Conservation (phyloP, 2,329 filamentous ascomycete species). For the Drechslerella coelobrocha region DNA sequence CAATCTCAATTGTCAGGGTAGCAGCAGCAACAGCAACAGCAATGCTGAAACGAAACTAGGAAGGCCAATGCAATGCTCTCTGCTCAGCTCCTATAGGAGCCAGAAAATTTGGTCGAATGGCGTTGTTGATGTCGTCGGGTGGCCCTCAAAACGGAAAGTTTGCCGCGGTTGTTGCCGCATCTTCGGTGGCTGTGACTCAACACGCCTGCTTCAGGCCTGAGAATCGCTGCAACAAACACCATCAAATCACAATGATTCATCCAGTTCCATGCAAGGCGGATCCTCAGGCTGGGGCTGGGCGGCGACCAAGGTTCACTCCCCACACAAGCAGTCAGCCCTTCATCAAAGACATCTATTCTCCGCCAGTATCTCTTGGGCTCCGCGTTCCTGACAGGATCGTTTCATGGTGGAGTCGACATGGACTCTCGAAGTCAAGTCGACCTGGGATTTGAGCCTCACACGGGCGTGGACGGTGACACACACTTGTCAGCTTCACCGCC, state of each 20-base stretch:
- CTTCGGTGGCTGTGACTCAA: constrained; percentile 23
- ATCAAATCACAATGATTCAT: constrained; percentile 47
- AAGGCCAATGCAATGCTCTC: neutral
- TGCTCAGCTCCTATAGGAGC: neutral
- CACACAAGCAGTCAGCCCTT: too few relatives aligned
- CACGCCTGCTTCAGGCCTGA: neutral
- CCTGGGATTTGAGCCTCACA: constrained; percentile 8
- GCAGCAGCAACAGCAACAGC: neutral
- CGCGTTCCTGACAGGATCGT: constrained; percentile 31
- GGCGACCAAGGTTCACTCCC: too few relatives aligned
- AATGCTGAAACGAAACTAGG: neutral
- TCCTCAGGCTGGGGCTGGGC: constrained; percentile 16
- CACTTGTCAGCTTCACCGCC: neutral
- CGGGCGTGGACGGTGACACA: neutral
- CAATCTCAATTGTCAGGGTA: too few relatives aligned
- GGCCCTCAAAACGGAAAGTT: constrained; percentile 26
- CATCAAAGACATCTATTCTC: too few relatives aligned
- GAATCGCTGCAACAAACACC: neutral
- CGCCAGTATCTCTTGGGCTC: neutral
- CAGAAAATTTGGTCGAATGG: constrained; percentile 5
- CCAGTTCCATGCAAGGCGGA: constrained; percentile 26
- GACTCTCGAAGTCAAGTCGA: neutral
- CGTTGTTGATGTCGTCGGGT: neutral
- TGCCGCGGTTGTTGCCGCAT: constrained; percentile 10
- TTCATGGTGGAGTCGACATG: too few relatives aligned